Conservation (phyloP, 129 eudicot species). For the Lonicera japonica region DNA sequence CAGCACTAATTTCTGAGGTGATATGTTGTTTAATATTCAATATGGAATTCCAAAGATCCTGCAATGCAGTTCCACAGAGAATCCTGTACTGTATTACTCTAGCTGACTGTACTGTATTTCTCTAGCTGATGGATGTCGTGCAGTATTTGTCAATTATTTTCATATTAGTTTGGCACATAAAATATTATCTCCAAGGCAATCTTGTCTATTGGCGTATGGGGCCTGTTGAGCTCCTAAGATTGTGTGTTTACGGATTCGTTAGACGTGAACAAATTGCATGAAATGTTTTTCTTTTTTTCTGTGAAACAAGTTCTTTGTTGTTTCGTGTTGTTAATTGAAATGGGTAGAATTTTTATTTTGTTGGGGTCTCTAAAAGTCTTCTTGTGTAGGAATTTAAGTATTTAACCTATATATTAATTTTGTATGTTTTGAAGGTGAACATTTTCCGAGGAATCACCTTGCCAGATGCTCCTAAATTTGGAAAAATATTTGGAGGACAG, state of each 20-base stretch:
- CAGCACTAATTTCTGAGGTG: background rate
- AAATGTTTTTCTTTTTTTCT: background rate
- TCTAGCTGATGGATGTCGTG: too few species aligned
- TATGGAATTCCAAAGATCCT: background rate
- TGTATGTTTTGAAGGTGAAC: constrained; percentile 49
- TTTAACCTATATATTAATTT: background rate
- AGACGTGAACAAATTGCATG: background rate
- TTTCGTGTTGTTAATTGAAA: too few species aligned
- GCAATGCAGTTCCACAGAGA: too few species aligned
- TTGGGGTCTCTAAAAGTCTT: too few species aligned
- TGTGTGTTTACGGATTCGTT: background rate
- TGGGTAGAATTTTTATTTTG: too few species aligned
- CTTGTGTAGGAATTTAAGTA: too few species aligned
- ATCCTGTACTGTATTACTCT: too few species aligned
- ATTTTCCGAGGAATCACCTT: constrained; percentile 76
- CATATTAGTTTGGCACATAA: too few species aligned
- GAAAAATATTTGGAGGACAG: constrained; percentile 94
- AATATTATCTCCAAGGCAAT: background rate
- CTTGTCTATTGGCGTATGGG: background rate
- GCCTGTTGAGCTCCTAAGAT: background rate
- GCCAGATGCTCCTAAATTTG: constrained; percentile 77
- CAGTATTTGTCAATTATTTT: too few species aligned
- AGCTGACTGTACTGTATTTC: too few species aligned
- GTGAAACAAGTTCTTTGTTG: too few species aligned
- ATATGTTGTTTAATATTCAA: background rate